Evolutionary conservation across 768 basidiomycete genomes (phyloP), one percentile per base, ranked within the genome.

Genomic region (Pleurotus tuoliensis): DNA sequence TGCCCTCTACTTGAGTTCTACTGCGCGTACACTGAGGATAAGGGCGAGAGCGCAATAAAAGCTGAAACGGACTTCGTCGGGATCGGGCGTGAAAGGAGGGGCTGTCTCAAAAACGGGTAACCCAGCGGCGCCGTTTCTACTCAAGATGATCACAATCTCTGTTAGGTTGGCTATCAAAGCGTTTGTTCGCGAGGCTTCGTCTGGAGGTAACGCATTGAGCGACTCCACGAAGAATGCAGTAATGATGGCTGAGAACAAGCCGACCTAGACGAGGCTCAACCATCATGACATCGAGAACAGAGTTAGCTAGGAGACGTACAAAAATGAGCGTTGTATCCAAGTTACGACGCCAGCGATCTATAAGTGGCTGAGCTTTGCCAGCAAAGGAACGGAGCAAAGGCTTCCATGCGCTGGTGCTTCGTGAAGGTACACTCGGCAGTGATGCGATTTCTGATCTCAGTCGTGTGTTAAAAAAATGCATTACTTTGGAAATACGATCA

Each of bases 161-260:
- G 58, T 74, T 64, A 74, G 58, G 37, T 72, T 48, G 63, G 62
- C 20, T 60, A 74, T 40, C 66, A 71, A 9, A 62, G 70, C 47
- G 65, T 73, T 47, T 50, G 71, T 68, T 12, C 52, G 56, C 27
- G 46, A 56, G 37, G 25, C 41, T 30, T 58, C 55, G 25, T 56
- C 54, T 27, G 38, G 57, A 18, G 51, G 16, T 30, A 64, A 43
- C 8, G 47, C 44, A 8, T 57, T 25, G 5, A 62, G 55, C 1
- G 63, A 62, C 4, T 64, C 47, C 15, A 64, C 61, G 7, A 64
- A 61, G 27, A 64, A 64, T 2, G 63, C 57, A 41, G 59, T 64
- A 3, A 64, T 57, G 18, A 64, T 62, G 1, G 61, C 61, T 5
- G 61, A 62, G 37, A 64, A 64, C 7, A 64, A 50, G 43, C 63